phyloP scores from a whole-genome alignment of 2,329 filamentous ascomycete species.

The Aspergillus costaricaensis region DNA sequence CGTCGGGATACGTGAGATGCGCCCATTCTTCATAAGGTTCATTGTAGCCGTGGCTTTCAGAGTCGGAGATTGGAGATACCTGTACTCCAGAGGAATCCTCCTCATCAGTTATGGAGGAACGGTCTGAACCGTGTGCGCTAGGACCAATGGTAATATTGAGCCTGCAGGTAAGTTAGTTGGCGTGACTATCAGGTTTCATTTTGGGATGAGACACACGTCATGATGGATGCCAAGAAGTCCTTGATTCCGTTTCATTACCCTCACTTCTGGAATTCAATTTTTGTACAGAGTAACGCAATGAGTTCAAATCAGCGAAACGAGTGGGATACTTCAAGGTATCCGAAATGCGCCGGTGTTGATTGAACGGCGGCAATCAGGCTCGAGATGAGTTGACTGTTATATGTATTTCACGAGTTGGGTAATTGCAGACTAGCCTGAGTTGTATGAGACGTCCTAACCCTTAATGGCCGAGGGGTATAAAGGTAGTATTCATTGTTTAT shows the following conservation, averaged over 20 bases:
- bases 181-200: neutral
- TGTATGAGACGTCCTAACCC: neutral
- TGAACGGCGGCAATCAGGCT: neutral
- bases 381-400: neutral
- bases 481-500: neutral
- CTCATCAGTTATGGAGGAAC: constrained; percentile 45
- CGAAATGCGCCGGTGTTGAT: neutral
- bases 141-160: constrained; percentile 48
- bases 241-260: neutral
- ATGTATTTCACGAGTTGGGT: too few species aligned
- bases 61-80: constrained; percentile 44
- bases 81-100: constrained; percentile 50
- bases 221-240: constrained; percentile 14
- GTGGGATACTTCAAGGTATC: neutral
- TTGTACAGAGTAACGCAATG: neutral
- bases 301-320: neutral
- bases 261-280: neutral
- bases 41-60: constrained; percentile 44
- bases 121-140: constrained; percentile 41
- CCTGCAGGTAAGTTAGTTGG: constrained; percentile 30
- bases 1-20: constrained; percentile 46
- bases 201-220: constrained; percentile 22
- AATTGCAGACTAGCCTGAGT: neutral
- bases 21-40: constrained; percentile 44
- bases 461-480: neutral